Evolutionary conservation across 352 stramenopile species (phyloP), one percentile per base, ranked within the genome.

Genomic region (Phytophthora palmivora): DNA sequence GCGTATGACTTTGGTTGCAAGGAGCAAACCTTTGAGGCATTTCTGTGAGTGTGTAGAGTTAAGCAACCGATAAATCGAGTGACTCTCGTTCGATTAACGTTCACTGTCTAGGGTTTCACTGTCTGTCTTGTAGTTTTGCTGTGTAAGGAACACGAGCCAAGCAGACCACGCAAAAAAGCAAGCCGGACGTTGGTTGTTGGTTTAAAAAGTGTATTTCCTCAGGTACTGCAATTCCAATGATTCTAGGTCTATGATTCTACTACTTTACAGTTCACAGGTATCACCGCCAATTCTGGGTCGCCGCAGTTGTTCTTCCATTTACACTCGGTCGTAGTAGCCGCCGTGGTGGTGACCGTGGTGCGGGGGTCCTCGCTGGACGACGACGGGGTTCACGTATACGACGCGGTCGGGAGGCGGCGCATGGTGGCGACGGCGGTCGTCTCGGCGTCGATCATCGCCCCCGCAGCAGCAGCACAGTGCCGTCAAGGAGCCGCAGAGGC

Each of bases 401-500:
- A 74, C 58, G 33, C 63, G 51, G 42, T 67, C 57, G 5, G 53
- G 58, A 28, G 51, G 54, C 4, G 60, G 46, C 11, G 37, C 42
- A 46, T 59, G 43, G 41, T 59, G 43, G 41, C 48, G 60, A 36
- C 59, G 45, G 37, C 56, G 37, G 37, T 57, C 24, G 24, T 63
- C 10, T 12, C 59, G 52, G 12, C 52, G 45, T 9, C 55, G 43
- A 26, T 75, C 55, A 49, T 69, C 54, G 39, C 49, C 58, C 2
- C 45, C 48, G 34, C 58, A 67, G 55, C 61, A 63, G 33, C 67
- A 74, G 63, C 71, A 76, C 2, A 58, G 39, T 2, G 71, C 66
- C 7, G 53, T 69, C 16, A 72, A 54, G n/a, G 60, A 66, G 15
- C 62, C 66, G 38, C 71, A 79, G 15, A 79, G 62, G 38, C 66